These are phyloP conservation scores for Arctium lappa DNA, from an alignment of 129 eudicot species.

Conservation along the genomic window DNA sequence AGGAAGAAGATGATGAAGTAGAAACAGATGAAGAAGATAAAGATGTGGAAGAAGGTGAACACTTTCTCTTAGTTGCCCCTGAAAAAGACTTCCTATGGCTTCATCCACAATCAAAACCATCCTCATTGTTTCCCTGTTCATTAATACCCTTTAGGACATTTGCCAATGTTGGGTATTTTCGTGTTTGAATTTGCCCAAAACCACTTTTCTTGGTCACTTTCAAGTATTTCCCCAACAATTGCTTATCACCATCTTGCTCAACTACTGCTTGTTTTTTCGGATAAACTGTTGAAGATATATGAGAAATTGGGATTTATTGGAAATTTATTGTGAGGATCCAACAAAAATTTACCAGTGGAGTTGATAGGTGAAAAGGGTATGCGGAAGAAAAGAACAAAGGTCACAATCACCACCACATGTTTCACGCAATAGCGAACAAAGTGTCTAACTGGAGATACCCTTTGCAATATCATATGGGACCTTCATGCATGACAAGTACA, in stretches of 20 bases:
- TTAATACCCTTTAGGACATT: slow-evolving; percentile 48
- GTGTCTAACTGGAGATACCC: no score
- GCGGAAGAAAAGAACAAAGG: no score
- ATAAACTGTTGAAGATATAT: no score
- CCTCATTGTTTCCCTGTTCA: slow-evolving; percentile 39
- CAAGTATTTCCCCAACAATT: slow-evolving; percentile 32
- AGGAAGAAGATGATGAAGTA: slow-evolving; percentile 56
- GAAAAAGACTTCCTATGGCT: slow-evolving; percentile 75
- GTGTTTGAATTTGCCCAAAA: slow-evolving; percentile 36
- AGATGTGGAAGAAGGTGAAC: slow-evolving; percentile 52
- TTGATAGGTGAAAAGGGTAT: no score
- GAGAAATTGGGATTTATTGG: no score
- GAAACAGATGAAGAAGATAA: slow-evolving; percentile 33
- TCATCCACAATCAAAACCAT: slow-evolving; percentile 18
- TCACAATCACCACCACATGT: no score
- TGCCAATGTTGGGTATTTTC: slow-evolving; percentile 52
- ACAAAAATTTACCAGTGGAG: no score
- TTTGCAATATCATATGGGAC: no score
- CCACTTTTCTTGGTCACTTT: slow-evolving; percentile 39
- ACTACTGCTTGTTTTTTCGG: slow-evolving; percentile 38
- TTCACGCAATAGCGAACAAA: no score
- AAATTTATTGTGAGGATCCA: no score
- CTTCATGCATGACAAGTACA: no score
- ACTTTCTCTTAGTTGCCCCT: slow-evolving; percentile 65
- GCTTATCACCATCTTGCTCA: slow-evolving; percentile 33